A percentile compares a stretch with the other conserved stretches of the same genome.
phyloP scores from a whole-genome alignment of 768 basidiomycete species.

The Trametes cingulata region DNA sequence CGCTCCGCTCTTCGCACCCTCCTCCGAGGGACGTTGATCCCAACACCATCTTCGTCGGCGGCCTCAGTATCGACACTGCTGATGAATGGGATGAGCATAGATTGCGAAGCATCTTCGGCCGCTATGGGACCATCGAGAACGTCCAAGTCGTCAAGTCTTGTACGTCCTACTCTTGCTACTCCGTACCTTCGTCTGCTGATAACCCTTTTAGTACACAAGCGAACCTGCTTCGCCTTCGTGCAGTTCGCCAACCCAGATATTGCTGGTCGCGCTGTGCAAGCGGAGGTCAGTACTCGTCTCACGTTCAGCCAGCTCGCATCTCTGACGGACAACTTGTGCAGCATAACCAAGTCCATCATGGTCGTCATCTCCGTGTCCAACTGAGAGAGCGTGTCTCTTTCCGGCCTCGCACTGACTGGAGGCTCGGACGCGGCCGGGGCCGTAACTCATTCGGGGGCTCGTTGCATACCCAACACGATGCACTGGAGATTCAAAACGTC shows the following conservation, averaged over 20 bases:
- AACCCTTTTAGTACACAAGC: slow-evolving; percentile 51
- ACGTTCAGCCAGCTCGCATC: not conserved
- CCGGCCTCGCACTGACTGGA: slow-evolving; percentile 47
- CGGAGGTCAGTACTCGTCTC: slow-evolving; percentile 49
- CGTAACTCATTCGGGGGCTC: slow-evolving; percentile 37
- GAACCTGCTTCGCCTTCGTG: slow-evolving; percentile 78
- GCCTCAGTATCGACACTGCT: slow-evolving; percentile 63
- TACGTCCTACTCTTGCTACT: slow-evolving; percentile 35
- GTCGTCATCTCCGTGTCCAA: slow-evolving; percentile 74
- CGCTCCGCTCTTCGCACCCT: not conserved
- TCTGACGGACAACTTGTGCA: slow-evolving; percentile 31
- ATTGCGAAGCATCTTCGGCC: slow-evolving; percentile 57
- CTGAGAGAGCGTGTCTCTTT: slow-evolving; percentile 64
- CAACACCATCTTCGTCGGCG: slow-evolving; percentile 74
- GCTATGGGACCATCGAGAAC: slow-evolving; percentile 63
- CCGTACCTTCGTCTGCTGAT: not conserved
- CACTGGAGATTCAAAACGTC: not conserved
- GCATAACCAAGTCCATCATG: slow-evolving; percentile 71
- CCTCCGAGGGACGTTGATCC: slow-evolving; percentile 52
- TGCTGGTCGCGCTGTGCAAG: slow-evolving; percentile 64
- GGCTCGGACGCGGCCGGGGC: slow-evolving; percentile 39
- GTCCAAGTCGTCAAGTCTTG: slow-evolving; percentile 68
- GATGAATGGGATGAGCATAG: slow-evolving; percentile 70
- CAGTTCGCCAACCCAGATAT: slow-evolving; percentile 64
- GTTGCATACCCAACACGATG: slow-evolving; percentile 19